Conservation (phyloP, 257 asterid species). For the Solanum corneliomulleri region DNA sequence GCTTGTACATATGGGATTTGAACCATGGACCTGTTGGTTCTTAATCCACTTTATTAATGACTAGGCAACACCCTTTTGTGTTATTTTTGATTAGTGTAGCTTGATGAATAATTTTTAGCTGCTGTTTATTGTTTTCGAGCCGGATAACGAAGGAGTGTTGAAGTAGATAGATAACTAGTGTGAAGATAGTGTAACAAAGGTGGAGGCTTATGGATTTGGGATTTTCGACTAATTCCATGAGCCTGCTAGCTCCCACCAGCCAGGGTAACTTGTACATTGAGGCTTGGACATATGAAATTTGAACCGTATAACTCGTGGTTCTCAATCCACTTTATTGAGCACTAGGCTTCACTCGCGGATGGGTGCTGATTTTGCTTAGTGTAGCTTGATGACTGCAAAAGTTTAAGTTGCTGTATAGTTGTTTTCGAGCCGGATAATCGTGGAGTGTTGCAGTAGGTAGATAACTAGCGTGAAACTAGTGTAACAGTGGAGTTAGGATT, state of each 20-base stretch:
- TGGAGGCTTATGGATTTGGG: background rate
- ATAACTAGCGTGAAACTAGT: background rate
- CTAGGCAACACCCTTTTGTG: background rate
- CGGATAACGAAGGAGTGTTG: background rate
- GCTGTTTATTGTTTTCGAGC: background rate
- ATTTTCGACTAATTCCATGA: background rate
- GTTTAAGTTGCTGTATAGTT: background rate
- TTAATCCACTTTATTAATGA: background rate
- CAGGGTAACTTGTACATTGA: background rate
- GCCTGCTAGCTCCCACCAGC: background rate
- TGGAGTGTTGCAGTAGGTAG: background rate
- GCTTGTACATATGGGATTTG: background rate
- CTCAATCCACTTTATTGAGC: background rate
- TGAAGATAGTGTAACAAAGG: background rate
- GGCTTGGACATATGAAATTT: background rate
- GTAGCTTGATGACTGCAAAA: background rate
- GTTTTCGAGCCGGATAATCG: background rate
- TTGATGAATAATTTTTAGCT: background rate
- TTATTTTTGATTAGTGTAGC: background rate
- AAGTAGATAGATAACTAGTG: background rate
- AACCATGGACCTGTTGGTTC: background rate
- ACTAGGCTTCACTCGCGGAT: background rate
- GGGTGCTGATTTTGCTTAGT: background rate
- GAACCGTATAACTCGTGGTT: background rate
- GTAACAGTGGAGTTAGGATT: background rate